These are phyloP conservation scores for Penicillium angulare DNA, from an alignment of 495 filamentous ascomycete species.

Conservation along the genomic window DNA sequence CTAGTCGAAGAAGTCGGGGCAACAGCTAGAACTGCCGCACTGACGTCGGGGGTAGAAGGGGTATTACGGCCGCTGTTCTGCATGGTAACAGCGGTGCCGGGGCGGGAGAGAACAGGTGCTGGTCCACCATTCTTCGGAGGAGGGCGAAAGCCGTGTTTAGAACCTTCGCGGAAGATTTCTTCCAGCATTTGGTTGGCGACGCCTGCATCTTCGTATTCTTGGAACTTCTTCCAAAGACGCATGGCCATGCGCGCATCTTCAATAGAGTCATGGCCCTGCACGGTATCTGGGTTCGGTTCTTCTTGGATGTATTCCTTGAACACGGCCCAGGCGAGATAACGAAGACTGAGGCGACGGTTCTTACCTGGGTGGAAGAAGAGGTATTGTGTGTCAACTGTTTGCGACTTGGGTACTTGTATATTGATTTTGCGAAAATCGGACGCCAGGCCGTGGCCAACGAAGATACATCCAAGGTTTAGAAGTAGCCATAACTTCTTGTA, in stretches of 20 bases:
- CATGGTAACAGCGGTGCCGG: slow-evolving; percentile 45
- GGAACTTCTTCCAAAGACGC: slow-evolving; percentile 84
- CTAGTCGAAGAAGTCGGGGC: slow-evolving; percentile 1
- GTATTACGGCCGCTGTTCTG: slow-evolving; percentile 46
- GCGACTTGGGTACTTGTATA: slow-evolving; percentile 86
- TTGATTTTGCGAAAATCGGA: slow-evolving; percentile 98
- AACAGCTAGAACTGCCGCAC: slow-evolving; percentile 10
- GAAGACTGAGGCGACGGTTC: slow-evolving; percentile 76
- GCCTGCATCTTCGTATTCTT: slow-evolving; percentile 83
- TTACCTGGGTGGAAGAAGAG: slow-evolving; percentile 69
- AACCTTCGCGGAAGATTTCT: slow-evolving; percentile 75
- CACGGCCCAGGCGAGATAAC: slow-evolving; percentile 84
- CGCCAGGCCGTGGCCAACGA: slow-evolving; percentile 87
- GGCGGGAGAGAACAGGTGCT: slow-evolving; percentile 38
- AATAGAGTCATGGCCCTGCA: slow-evolving; percentile 75
- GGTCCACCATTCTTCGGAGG: slow-evolving; percentile 48
- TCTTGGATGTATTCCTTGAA: slow-evolving; percentile 90
- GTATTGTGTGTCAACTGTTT: slow-evolving; percentile 90
- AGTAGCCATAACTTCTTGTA: slow-evolving; percentile 99
- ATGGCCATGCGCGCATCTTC: slow-evolving; percentile 91
- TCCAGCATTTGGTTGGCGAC: slow-evolving; percentile 70
- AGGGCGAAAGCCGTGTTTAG: slow-evolving; percentile 69
- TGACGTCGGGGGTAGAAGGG: slow-evolving; percentile 37
- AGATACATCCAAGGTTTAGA: slow-evolving; percentile 88
- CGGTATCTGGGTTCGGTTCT: slow-evolving; percentile 51